Base-by-base conservation (phyloP, 352 stramenopile species). In the Pilasporangium apinafurcum region DNA sequence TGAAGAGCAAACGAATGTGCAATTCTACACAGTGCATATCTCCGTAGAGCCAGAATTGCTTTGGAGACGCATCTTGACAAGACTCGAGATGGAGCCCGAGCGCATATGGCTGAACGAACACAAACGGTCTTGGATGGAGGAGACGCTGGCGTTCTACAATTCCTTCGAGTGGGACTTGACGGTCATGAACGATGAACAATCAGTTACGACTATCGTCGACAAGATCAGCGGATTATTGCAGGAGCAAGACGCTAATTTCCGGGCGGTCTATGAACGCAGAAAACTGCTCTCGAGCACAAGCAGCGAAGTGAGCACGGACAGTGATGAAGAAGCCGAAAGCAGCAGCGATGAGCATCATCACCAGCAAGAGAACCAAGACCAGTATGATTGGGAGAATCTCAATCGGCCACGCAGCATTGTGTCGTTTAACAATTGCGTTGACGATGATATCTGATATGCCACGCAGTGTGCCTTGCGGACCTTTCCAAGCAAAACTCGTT, bases 21-120 rank as follows among this genome's bases (percentile, higher is more conserved):
- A 87, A 47, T 92, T 95, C 63, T 83, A 90, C 53, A 93, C 77
- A 14, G 68, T 93, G 36, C 80, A 93, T 51, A 60, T 95, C 21
- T 58, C 65, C 26, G 84, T 95, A 24, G 76, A 91, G 31, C 58
- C 56, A 4, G 79, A 92, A 22, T 28, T 88, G 17, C 52, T 95
- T 14, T 95, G 82, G 82, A 49, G 53, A 26, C 82, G 84, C 49
- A 94, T 95, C 44, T 40, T 60, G 8, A 55, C 57, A 3, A 72
- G 84, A 0, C 53, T 95, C 3, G 51, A 68, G 38, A 54, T 55
- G 10, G 80, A 94, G 39, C 84, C 84, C 0, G 76, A 92, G 48
- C 79, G 84, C 24, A 55, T 83, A 22, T 68, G 71, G 2, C 83
- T 86, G 33, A 83, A 87, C 39, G 84, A 95, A 44, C 78, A 89